phyloP scores from a whole-genome alignment of 768 basidiomycete genomes.

The Tylopilus sp. region DNA sequence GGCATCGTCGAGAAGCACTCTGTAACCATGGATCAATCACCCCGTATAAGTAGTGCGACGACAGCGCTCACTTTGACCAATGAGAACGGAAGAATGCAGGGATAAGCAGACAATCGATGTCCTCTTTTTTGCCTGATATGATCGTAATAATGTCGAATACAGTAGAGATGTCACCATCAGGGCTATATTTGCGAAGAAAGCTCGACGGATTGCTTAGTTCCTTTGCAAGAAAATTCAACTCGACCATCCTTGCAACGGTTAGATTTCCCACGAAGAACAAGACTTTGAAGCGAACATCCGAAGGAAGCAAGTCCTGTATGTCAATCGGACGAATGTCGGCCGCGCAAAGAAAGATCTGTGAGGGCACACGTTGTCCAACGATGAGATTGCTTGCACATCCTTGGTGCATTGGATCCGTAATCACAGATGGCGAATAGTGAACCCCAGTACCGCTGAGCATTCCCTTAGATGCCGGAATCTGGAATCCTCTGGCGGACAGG shows the following conservation, averaged over 20 bases:
- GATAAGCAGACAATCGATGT: not conserved
- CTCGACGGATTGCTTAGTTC: not conserved
- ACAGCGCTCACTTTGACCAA: constrained; percentile 43
- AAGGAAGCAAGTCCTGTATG: not conserved
- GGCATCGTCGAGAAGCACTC: constrained; percentile 34
- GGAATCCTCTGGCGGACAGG: not conserved
- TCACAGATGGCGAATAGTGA: not conserved
- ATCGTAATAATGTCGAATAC: not conserved
- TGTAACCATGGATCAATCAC: constrained; percentile 8
- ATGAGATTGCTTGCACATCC: not conserved
- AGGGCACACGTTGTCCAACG: not conserved
- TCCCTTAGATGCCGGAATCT: not conserved
- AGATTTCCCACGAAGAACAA: not conserved
- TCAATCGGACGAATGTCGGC: not conserved
- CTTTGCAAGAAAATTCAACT: not conserved
- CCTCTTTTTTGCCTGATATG: not conserved
- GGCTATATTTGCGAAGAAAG: not conserved
- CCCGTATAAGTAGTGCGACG: not conserved
- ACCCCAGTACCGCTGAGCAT: not conserved
- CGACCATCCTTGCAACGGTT: not conserved
- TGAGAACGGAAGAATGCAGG: constrained; percentile 33
- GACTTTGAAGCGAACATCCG: not conserved
- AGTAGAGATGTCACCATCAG: not conserved
- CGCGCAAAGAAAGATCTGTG: not conserved
- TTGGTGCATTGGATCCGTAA: not conserved